Evolutionary conservation across 2,329 filamentous ascomycete species (phyloP), one percentile per base, ranked within the genome.

Genomic region (Capronia epimyces): DNA sequence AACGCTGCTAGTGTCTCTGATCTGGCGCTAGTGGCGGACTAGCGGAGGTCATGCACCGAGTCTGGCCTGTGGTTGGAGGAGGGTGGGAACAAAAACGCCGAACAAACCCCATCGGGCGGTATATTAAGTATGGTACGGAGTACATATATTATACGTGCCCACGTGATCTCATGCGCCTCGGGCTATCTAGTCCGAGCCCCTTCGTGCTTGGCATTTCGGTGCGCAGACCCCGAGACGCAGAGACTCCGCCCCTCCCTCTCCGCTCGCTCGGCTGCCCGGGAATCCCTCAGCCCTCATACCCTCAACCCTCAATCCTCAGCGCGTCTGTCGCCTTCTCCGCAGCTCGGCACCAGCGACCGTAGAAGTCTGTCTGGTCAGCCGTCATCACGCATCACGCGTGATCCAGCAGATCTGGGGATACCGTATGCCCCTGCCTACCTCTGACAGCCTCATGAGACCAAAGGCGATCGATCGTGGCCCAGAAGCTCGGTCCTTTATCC

Each of bases 361-460:
- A 8, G 34, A 8, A 37, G 18, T 18, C 13, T 37, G 15, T 34
- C 31, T 34, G 31, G 31, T 34, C 31, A n/a, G 9, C 12, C 31
- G n/a, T 10, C 31, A 13, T 7, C 31, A 10, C 9, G 18, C 15
- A 12, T 12, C 20, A 42, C 20, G 39, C 39, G 12, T 24, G 39
- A 42, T 46, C 16, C 44, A 46, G 44, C 44, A 37, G 44, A 46
- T 40, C 44, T 12, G 44, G 44, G 44, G 44, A 46, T 25, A 25
- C 20, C 15, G 15, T 10, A 36, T 4, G 12, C 39, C 27, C 20
- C 40, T 32, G 24, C n/a, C n/a, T n/a, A n/a, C n/a, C n/a, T n/a
- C n/a, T n/a, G n/a, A n/a, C n/a, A 21, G 25, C 44, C n/a, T 29
- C 21, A 39, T 27, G 44, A 40, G 15, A 27, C 44, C 44, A 32